These are phyloP conservation scores for Papiliotrema flavescens DNA, from an alignment of 1,284 basidiomycete genomes.

Conservation along the genomic window DNA sequence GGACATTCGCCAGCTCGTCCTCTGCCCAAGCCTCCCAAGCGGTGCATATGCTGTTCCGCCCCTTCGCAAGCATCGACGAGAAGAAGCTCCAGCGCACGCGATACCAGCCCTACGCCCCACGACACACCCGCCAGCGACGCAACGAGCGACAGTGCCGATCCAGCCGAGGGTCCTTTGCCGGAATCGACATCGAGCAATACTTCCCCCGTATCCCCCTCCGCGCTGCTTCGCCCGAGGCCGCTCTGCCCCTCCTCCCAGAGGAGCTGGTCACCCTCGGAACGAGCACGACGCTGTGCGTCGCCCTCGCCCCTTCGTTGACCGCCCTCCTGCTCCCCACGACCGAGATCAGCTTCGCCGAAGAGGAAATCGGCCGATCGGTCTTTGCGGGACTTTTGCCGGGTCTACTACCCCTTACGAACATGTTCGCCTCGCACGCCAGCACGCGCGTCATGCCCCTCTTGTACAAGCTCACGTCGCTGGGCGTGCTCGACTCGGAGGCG, in stretches of 20 bases:
- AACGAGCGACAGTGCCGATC: no score
- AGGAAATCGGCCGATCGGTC: constrained; percentile 34
- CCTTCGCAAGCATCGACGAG: constrained; percentile 28
- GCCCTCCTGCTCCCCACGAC: constrained; percentile 29
- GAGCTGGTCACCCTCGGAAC: constrained; percentile 30
- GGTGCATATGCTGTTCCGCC: constrained; percentile 34
- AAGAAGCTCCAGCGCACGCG: constrained; percentile 27
- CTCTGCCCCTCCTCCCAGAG: constrained; percentile 32
- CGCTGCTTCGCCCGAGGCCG: not conserved
- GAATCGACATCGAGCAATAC: constrained; percentile 28
- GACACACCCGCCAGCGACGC: not conserved
- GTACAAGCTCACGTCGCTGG: constrained; percentile 30
- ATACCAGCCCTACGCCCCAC: constrained; percentile 27
- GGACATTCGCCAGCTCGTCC: constrained; percentile 28
- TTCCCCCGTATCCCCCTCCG: constrained; percentile 24
- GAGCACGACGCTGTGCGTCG: constrained; percentile 32
- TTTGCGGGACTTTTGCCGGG: constrained; percentile 14
- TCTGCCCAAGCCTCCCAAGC: constrained; percentile 8
- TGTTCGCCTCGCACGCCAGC: constrained; percentile 14
- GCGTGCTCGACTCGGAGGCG: constrained; percentile 14
- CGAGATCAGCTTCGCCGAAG: constrained; percentile 25
- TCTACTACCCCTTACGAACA: no score
- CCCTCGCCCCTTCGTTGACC: constrained; percentile 33
- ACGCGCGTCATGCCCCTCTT: constrained; percentile 33
- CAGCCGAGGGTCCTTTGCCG: not conserved